Evolutionary conservation across 805 yeast genomes (phyloP).

Genomic region (Cyberlindnera petersonii): DNA sequence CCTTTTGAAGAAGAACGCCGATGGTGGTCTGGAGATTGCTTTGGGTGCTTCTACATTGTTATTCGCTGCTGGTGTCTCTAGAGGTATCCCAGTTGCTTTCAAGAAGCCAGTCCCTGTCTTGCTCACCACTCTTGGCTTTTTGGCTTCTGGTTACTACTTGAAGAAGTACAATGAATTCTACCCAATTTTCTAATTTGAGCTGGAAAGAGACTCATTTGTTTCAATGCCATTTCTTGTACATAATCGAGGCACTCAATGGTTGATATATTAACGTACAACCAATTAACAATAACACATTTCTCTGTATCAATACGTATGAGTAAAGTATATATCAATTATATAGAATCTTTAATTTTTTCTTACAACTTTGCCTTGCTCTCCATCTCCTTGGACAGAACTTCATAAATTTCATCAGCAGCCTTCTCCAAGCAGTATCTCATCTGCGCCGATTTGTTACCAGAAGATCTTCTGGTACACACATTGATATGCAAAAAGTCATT

Average conservation of each 20-base stretch:
- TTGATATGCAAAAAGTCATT: conserved; percentile 82
- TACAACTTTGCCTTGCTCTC: conserved; percentile 10
- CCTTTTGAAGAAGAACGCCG: conserved; percentile 65
- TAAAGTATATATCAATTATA: too few relatives aligned
- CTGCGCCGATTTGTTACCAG: conserved; percentile 50
- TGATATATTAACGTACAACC: too few relatives aligned
- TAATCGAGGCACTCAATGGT: too few relatives aligned
- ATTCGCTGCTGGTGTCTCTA: conserved; percentile 65
- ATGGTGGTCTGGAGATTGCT: conserved; percentile 79
- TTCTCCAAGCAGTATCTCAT: conserved; percentile 66
- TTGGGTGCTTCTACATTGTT: conserved; percentile 65
- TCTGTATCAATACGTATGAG: too few relatives aligned
- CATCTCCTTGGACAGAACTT: conserved; percentile 40
- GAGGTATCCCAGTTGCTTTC: conserved; percentile 58
- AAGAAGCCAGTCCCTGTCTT: conserved; percentile 73
- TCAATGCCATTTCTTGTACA: too few relatives aligned
- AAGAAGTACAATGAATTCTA: conserved; percentile 76
- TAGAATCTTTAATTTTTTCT: too few relatives aligned
- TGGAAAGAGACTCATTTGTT: too few relatives aligned
- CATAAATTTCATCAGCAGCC: conserved; percentile 79
- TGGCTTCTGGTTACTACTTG: conserved; percentile 64
- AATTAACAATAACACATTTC: too few relatives aligned
- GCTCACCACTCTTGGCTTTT: conserved; percentile 58
- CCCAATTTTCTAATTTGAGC: conserved; percentile 21
- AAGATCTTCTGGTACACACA: conserved; percentile 67